Conservation (phyloP, 805 yeast genomes). For the Zygosaccharomyces gambellarensis region DNA sequence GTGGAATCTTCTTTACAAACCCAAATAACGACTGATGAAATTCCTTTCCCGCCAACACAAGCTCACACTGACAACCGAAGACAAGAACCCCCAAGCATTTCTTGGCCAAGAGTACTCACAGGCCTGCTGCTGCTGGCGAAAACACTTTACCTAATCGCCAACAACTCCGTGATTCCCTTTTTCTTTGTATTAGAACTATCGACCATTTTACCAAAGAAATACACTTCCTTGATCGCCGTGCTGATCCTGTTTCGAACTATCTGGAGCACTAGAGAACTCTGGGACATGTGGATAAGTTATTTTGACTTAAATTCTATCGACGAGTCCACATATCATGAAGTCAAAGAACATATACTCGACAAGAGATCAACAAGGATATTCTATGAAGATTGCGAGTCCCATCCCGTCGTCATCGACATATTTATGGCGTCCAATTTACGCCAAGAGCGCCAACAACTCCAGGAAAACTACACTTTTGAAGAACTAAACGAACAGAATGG, state of each 20-base stretch:
- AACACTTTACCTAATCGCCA: conserved; percentile 20
- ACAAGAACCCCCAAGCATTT: neutral
- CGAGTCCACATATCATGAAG: conserved; percentile 7
- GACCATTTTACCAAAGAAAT: conserved; percentile 16
- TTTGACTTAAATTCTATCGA: conserved; percentile 13
- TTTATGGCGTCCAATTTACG: conserved; percentile 15
- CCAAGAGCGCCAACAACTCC: conserved; percentile 8
- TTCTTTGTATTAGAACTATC: conserved; percentile 21
- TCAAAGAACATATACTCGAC: conserved; percentile 10
- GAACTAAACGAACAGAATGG: conserved; percentile 8
- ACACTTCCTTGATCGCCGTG: conserved; percentile 13
- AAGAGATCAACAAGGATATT: conserved; percentile 6
- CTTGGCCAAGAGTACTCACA: conserved; percentile 9
- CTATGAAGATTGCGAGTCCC: conserved; percentile 7
- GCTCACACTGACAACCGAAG: neutral
- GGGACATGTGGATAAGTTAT: conserved; percentile 28
- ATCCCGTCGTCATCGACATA: conserved; percentile 11
- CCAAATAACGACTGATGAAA: neutral
- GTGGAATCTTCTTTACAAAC: conserved; percentile 14
- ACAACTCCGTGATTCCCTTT: conserved; percentile 21
- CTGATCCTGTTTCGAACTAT: conserved; percentile 18
- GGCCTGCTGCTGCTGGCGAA: conserved; percentile 15
- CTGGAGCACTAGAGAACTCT: conserved; percentile 24
- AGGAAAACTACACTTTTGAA: conserved; percentile 6
- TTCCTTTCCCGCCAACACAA: neutral